Percentiles rank a stretch among this genome's conserved stretches.
phyloP scores from a whole-genome alignment of 139 green algal genomes.

The Astrephomene gubernaculifera region DNA sequence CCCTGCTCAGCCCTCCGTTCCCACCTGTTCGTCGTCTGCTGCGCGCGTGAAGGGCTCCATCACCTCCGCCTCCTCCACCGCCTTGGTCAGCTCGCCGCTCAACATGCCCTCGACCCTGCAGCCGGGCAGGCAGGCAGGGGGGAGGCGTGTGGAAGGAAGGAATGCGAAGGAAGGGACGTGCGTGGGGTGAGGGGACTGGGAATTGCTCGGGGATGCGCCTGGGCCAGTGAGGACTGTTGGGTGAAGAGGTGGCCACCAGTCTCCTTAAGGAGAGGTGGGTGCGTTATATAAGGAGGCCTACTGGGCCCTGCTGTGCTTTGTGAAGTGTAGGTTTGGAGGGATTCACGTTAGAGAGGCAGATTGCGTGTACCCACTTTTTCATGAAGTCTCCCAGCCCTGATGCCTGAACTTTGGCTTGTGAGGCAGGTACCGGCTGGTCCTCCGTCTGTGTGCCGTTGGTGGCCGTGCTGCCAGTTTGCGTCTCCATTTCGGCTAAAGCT shows the following conservation, averaged over 20 bases:
- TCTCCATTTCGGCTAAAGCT: background rate
- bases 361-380: slow-evolving; percentile 1
- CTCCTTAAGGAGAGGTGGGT: no score
- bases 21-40: slow-evolving; percentile 40
- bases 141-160: no score
- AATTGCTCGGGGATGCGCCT: no score
- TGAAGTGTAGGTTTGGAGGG: no score
- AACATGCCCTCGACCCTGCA: slow-evolving; percentile 42
- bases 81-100: slow-evolving; percentile 26
- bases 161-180: no score
- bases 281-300: no score
- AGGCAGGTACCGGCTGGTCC: background rate
- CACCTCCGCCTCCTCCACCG: slow-evolving; percentile 47
- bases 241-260: no score
- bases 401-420: slow-evolving; percentile 1
- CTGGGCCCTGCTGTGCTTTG: no score
- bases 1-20: background rate
- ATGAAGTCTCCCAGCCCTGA: slow-evolving; percentile 22
- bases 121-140: background rate
- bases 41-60: slow-evolving; percentile 50
- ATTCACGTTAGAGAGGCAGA: no score
- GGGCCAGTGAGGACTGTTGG: no score
- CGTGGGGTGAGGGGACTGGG: no score
- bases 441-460: slow-evolving; percentile 41
- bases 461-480: slow-evolving; percentile 20